Base-by-base conservation (phyloP, 768 basidiomycete genomes). In the Leccinum variicolor region DNA sequence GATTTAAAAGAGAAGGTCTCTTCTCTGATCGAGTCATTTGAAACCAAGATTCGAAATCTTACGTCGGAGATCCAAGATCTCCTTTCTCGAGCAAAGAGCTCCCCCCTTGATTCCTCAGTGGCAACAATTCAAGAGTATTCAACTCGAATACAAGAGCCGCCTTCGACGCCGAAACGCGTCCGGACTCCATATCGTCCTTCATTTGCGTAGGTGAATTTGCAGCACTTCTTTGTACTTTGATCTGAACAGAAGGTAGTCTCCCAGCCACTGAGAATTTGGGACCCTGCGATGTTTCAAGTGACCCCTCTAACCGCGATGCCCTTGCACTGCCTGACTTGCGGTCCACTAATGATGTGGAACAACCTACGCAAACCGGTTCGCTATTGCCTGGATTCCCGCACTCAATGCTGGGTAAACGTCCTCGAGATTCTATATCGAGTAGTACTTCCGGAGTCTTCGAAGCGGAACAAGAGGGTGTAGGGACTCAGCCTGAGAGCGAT, bases 341-440 rank as follows among this genome's bases (percentile, higher is more conserved):
- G 52, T 25, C 60, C 10, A n/a, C 21, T 21, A 34, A 55, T 36
- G 60, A 60, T 9, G 39, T 26, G 33, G 65, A 61, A 23, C 60
- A 60, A 26, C 57, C 58, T 25, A 57, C 47, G 17, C 62, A 65
- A 36, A 23, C 54, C 13, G 55, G 65, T 34, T 58, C 50, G 43
- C 62, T 72, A 46, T 57, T 72, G 17, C 67, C 79, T 43, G 79
- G 76, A 11, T 67, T 77, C 57, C 71, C 80, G 4, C 75, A 77
- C 45, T 79, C 73, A 21, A 74, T 77, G 29, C 76, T 90, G 17
- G 88, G 89, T n/a, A 90, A 90, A 67, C 82, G 86, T 33, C 80
- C 77, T 52, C 77, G 87, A 59, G 83, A 83, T 60, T 75, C 81
- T 2, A 71, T 75, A 9, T 73, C 76, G 11, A 81, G 77, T 61